These are phyloP conservation scores for Pichia rugopelliculosa DNA, from an alignment of 805 yeast genomes.

Conservation along the genomic window DNA sequence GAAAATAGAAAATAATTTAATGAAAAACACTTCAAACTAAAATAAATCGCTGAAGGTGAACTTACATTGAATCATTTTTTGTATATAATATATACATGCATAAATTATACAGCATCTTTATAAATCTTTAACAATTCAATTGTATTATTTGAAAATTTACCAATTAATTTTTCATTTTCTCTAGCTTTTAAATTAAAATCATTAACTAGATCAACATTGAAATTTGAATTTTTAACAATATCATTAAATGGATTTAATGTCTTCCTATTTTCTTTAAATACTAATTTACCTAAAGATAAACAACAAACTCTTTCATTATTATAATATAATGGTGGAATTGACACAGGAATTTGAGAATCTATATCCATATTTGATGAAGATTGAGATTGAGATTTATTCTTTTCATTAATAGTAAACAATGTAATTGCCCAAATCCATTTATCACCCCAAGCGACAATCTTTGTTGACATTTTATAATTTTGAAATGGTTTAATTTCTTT, in stretches of 20 bases:
- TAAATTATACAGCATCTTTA: background rate
- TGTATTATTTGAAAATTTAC: background rate
- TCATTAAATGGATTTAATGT: constrained; percentile 52
- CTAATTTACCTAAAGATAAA: constrained; percentile 67
- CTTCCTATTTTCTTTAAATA: constrained; percentile 68
- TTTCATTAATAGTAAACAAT: constrained; percentile 41
- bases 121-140: background rate
- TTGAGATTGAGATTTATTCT: background rate
- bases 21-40: background rate
- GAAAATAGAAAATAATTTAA: no score
- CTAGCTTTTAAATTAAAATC: background rate
- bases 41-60: background rate
- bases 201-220: background rate
- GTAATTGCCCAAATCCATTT: constrained; percentile 78
- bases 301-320: constrained; percentile 32
- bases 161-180: background rate
- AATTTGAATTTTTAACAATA: background rate
- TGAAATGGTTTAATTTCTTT: constrained; percentile 68
- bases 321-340: constrained; percentile 1
- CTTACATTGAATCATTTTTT: no score
- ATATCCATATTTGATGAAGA: background rate
- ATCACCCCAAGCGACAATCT: constrained; percentile 74
- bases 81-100: no score
- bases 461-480: constrained; percentile 45
- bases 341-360: background rate